Evolutionary conservation across 371 early-diverging fungal genomes (phyloP), one percentile per base, ranked within the genome.

Genomic region (Rhizopus stolonifer): DNA sequence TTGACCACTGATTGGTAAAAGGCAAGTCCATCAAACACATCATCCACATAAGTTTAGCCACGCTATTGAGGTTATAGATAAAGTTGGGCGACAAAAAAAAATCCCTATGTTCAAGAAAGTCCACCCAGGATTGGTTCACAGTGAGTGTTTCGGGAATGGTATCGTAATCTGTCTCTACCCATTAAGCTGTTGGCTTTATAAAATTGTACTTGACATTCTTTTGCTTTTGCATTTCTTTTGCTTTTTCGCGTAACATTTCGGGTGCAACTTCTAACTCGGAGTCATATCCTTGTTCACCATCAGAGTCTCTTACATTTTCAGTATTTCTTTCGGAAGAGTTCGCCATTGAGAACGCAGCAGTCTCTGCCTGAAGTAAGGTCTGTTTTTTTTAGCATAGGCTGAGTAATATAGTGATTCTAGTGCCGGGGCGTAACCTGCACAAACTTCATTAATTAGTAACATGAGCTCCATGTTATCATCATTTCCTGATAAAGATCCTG

Each of bases 61-160:
- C 63, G n/a, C 58, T 53, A 1, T 34, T 31, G 4, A 70, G 47
- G 19, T 74, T 63, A 39, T 67, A 57, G 7, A 81, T 68, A 50
- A 83, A 77, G 51, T 74, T 73, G 64, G 80, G 48, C 0, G 64
- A 18, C 25, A 52, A 45, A 22, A 48, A 63, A 17, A 15, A 18
- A 9, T 3, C 29, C 10, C 47, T 21, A 21, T 54, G 6, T 26
- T 57, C 39, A 2, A 79, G 46, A 38, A 61, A 80, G 29, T 80
- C 80, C n/a, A 80, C 52, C 84, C 82, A 83, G 46, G 80, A 81
- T 9, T 64, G 70, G 24, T 74, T 74, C 11, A 62, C 52, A 17
- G 51, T 49, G 10, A 47, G 40, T 1, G 4, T 21, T 1, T 25
- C 32, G 4, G 62, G 52, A 24, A 36, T 38, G 7, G 47, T 25